Percentiles rank a stretch among this genome's conserved stretches.
Evolutionary conservation across 352 stramenopile genomes (phyloP).

Genomic region (Phytophthora pluvialis): DNA sequence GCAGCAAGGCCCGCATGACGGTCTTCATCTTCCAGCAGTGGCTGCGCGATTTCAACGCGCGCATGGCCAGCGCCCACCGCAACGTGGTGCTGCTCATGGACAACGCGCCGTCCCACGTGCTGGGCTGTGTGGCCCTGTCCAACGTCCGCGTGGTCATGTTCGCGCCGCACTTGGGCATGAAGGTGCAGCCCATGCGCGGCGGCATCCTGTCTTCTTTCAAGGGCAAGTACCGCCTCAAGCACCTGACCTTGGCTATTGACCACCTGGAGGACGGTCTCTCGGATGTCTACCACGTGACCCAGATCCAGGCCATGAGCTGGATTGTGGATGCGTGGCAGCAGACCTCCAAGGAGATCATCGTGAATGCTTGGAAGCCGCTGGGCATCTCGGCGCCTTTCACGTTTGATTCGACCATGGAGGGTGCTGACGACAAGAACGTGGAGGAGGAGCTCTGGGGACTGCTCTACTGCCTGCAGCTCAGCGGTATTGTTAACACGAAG

Average conservation of each 20-base stretch:
- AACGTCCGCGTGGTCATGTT: conserved; percentile 91
- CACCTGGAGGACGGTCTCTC: conserved; percentile 79
- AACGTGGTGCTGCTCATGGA: conserved; percentile 88
- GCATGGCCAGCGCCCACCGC: conserved; percentile 86
- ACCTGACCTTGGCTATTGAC: conserved; percentile 85
- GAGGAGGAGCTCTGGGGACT: conserved; percentile 88
- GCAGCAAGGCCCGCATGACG: conserved; percentile 85
- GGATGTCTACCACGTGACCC: conserved; percentile 83
- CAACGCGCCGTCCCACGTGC: conserved; percentile 85
- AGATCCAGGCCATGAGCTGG: conserved; percentile 89
- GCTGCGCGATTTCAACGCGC: conserved; percentile 86
- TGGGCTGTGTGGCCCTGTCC: conserved; percentile 80
- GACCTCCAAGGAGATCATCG: conserved; percentile 77
- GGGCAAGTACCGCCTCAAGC: conserved; percentile 87
- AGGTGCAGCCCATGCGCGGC: conserved; percentile 86
- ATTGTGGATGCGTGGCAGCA: conserved; percentile 87
- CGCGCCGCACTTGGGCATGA: conserved; percentile 81
- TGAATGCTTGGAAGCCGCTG: conserved; percentile 81
- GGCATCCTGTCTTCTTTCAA: conserved; percentile 88
- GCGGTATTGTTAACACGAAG: conserved; percentile 87
- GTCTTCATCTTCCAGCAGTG: conserved; percentile 91
- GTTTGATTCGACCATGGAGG: conserved; percentile 65
- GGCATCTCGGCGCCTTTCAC: conserved; percentile 66
- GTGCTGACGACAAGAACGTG: conserved; percentile 82
- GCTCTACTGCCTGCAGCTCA: conserved; percentile 87